Evolutionary conservation across 2,329 filamentous ascomycete species (phyloP).

Genomic region (Phyllachora maydis): DNA sequence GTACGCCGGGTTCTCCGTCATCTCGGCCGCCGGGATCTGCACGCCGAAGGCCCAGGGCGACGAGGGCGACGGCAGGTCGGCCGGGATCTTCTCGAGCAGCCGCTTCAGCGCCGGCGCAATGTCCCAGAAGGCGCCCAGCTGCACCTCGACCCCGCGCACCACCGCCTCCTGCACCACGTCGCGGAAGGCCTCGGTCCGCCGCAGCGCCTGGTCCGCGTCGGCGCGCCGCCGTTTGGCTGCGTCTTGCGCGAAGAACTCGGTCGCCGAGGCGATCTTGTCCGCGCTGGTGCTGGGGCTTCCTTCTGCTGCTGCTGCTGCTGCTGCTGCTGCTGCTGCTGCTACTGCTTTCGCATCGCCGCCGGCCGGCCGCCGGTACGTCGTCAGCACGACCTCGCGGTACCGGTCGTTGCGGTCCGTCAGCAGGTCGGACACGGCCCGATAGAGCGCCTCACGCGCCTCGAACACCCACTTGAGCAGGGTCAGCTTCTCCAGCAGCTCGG

Average conservation of each 20-base stretch:
- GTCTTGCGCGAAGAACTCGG: slow-evolving; percentile 68
- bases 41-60: slow-evolving; percentile 54
- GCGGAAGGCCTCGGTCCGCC: slow-evolving; percentile 57
- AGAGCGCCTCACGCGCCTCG: slow-evolving; percentile 72
- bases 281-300: slow-evolving; percentile 10
- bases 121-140: slow-evolving; percentile 93
- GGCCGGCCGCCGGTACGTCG: slow-evolving; percentile 43
- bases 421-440: slow-evolving; percentile 70
- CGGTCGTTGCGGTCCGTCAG: slow-evolving; percentile 70
- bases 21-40: slow-evolving; percentile 59
- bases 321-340: background rate
- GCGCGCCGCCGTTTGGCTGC: slow-evolving; percentile 47
- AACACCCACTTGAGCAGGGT: slow-evolving; percentile 95
- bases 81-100: slow-evolving; percentile 62
- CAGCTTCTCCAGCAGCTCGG: slow-evolving; percentile 82
- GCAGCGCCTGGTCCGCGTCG: slow-evolving; percentile 51
- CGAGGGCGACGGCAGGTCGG: slow-evolving; percentile 23
- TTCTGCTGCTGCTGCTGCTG: background rate
- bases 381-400: slow-evolving; percentile 66
- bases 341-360: background rate
- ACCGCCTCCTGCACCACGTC: slow-evolving; percentile 69
- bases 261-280: slow-evolving; percentile 58
- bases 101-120: slow-evolving; percentile 69
- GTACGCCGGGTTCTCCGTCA: slow-evolving; percentile 72
- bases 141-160: slow-evolving; percentile 69